Percentiles rank a stretch among this genome's conserved stretches.
These are phyloP conservation scores for Zangia roseola DNA, from an alignment of 768 basidiomycete genomes.

Conservation along the genomic window DNA sequence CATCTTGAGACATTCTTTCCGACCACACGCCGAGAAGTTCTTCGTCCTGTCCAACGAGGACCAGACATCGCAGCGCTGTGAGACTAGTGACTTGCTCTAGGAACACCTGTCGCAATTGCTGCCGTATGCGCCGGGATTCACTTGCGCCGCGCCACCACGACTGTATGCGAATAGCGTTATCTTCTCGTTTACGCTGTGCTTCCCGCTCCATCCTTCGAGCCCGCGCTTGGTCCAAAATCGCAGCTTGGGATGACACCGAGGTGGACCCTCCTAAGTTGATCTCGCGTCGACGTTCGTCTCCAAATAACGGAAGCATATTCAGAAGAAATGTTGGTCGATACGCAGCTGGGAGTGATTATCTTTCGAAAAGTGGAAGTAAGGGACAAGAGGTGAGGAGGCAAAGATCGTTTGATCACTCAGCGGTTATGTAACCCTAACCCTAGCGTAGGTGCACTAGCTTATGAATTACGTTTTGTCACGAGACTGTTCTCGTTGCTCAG, in stretches of 20 bases:
- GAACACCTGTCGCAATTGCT: conserved; percentile 48
- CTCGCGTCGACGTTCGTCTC: conserved; percentile 52
- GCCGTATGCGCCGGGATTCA: conserved; percentile 41
- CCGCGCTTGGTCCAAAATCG: conserved; percentile 63
- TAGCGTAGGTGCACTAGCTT: conserved; percentile 2
- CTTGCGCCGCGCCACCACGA: conserved; percentile 63
- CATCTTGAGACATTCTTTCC: conserved; percentile 15
- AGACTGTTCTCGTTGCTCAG: too few relatives aligned
- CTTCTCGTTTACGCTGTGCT: conserved; percentile 52
- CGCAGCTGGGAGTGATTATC: background rate
- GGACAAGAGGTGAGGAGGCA: background rate
- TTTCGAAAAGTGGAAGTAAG: background rate
- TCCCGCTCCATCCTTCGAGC: conserved; percentile 57
- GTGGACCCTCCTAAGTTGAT: conserved; percentile 77
- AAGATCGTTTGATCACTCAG: too few relatives aligned
- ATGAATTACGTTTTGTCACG: too few relatives aligned
- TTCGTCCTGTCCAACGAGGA: conserved; percentile 51
- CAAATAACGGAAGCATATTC: conserved; percentile 46
- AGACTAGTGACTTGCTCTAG: conserved; percentile 51
- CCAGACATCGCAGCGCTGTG: conserved; percentile 61
- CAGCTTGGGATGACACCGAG: conserved; percentile 47
- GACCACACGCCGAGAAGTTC: conserved; percentile 36
- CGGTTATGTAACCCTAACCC: conserved; percentile 21
- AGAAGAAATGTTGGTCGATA: background rate
- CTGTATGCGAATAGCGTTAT: conserved; percentile 62